Base-by-base conservation (phyloP, 768 basidiomycete species). In the Phaeotremella fagi region DNA sequence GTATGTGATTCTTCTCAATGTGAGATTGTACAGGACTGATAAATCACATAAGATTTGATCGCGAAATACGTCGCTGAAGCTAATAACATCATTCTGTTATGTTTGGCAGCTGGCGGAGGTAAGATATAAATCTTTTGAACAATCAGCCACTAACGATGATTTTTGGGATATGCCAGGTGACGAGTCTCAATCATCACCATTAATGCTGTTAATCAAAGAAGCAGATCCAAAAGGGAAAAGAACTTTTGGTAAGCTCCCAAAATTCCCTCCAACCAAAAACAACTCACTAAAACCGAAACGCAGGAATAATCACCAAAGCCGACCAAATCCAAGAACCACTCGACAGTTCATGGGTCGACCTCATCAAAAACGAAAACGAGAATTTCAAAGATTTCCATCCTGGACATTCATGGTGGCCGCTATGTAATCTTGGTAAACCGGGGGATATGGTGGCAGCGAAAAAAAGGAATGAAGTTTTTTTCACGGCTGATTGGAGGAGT, bases 221-320 rank as follows among this genome's bases (percentile, higher is more conserved):
- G 36, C 50, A 25, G 54, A 63, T 28, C 57, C 57, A 0, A 23
- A 35, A 0, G 59, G 62, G 5, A 12, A 22, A 11, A 41, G 59
- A 14, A 53, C 55, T 0, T 48, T 60, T 0, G 52, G 63, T 64
- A 16, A 35, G 62, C 44, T 28, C n/a, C n/a, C n/a, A n/a, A n/a
- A n/a, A n/a, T n/a, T n/a, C n/a, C n/a, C n/a, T n/a, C n/a, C n/a
- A n/a, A n/a, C n/a, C n/a, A n/a, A n/a, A n/a, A n/a, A 7, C 33
- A 15, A 31, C 45, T 33, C 27, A 45, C 31, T 12, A 7, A 18
- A 11, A 7, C 41, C 26, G 12, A n/a, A n/a, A 9, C 3, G 20
- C 20, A 64, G 63, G 59, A 1, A 18, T 61, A 4, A 57, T 61
- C 46, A 65, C 63, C 20, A 37, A 52, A 36, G 60, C 57, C 2